Evolutionary conservation across 1,139 yeast genomes (phyloP), one percentile per base, ranked within the genome.

Genomic region (Debaryomycetaceae sp.): DNA sequence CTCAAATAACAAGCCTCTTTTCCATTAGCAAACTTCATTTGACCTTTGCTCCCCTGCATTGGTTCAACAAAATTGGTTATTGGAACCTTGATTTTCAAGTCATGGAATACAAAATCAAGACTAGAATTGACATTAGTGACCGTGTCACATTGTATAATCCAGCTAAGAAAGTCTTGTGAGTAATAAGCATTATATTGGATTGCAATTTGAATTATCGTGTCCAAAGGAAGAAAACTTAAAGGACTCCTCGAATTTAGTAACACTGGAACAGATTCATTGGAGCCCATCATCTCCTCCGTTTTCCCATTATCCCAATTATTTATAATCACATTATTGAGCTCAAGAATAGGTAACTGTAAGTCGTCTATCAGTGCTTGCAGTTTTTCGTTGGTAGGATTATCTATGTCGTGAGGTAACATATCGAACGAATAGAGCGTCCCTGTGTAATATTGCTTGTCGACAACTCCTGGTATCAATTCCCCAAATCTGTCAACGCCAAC

Each of bases 171-270:
- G 13, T 73, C 72, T 3, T 65, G 55, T 6, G 78, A 71, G 57
- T 79, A 87, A 46, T 72, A 75, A 0, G 95, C 95, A 51, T 83
- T 83, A 17, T 84, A 66, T 61, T 87, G 95, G 15, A 84, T 68
- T 0, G 95, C 92, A 32, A 87, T 60, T 50, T 79, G 78, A 37
- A 86, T 73, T 36, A 87, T 65, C 3, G 79, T 57, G 34, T 75
- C 71, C 38, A 76, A 63, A 0, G 95, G 95, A 36, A 87, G 58
- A 51, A 69, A 77, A 22, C 74, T 72, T 53, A 65, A 73, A n/a
- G 63, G 48, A 28, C 74, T 65, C 43, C 87, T 65, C 3, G 87
- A 65, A 53, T 86, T 92, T 19, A 87, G 55, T 8, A 85, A 43
- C 0, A 83, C 84, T 0, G 92, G 85, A 16, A 73, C 58, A 2